Evolutionary conservation across 2,329 filamentous ascomycete genomes (phyloP).

Genomic region (Cercospora sesami): DNA sequence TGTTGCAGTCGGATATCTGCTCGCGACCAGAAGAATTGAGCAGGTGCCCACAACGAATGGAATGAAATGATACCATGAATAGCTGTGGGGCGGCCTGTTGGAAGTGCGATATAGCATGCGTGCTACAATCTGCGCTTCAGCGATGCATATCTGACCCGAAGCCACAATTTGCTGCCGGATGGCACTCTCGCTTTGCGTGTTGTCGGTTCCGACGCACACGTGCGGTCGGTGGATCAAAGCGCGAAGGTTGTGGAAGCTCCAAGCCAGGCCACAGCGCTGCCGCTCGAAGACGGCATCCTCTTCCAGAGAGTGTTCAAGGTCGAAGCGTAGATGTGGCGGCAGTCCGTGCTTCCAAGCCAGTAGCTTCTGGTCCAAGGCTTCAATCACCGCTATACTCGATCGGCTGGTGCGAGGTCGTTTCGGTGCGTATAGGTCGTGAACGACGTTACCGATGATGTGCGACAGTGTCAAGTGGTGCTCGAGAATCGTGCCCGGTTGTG

Average conservation of each 20-base stretch:
- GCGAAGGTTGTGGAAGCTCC: conserved; percentile 19
- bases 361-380: conserved; percentile 16
- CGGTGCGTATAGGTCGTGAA: conserved; percentile 19
- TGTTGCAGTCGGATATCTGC: not conserved
- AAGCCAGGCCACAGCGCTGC: conserved; percentile 14
- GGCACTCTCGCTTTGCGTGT: not conserved
- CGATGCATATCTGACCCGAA: conserved; percentile 14
- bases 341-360: conserved; percentile 16
- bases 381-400: conserved; percentile 7
- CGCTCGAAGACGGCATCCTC: not conserved
- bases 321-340: conserved; percentile 17
- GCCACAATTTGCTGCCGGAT: conserved; percentile 8
- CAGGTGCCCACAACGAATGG: conserved; percentile 14
- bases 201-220: conserved; percentile 4
- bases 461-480: not conserved
- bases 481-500: conserved; percentile 10
- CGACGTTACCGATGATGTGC: conserved; percentile 14
- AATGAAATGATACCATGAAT: conserved; percentile 18
- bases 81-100: conserved; percentile 9
- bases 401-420: not conserved
- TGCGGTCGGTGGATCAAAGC: conserved; percentile 16
- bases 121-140: conserved; percentile 15
- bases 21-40: conserved; percentile 18
- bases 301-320: conserved; percentile 15
- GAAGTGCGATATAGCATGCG: conserved; percentile 9